Conservation (phyloP, 75 land plant genomes). For the Chamaecyparis obtusa region DNA sequence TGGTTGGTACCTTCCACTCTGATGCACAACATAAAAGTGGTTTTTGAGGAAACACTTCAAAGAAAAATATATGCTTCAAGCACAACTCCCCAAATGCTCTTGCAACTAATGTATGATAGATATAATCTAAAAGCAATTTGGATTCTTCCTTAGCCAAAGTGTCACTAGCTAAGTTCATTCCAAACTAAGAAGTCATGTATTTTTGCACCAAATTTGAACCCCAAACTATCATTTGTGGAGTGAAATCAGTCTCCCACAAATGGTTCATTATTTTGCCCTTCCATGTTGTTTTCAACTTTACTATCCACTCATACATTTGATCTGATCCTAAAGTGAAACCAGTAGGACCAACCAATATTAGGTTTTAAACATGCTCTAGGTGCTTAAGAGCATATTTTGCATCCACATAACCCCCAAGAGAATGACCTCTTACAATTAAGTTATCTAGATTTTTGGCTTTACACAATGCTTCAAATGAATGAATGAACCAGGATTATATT, state of each 20-base stretch:
- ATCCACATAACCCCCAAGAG: constrained; percentile 97
- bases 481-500: constrained; percentile 97
- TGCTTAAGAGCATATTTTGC: constrained; percentile 98
- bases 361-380: constrained; percentile 91
- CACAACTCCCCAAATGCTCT: constrained; percentile 98
- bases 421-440: constrained; percentile 94
- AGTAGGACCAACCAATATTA: constrained; percentile 93
- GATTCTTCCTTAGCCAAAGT: constrained; percentile 69
- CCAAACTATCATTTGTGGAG: constrained; percentile 85
- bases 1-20: constrained; percentile 95
- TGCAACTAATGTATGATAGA: constrained; percentile 90
- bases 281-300: constrained; percentile 82
- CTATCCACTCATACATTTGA: constrained; percentile 55
- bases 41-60: constrained; percentile 88
- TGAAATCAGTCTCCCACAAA: constrained; percentile 95
- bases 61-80: constrained; percentile 91
- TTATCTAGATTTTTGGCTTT: constrained; percentile 87
- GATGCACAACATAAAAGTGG: constrained; percentile 87
- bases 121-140: constrained; percentile 87
- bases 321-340: constrained; percentile 88
- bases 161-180: constrained; percentile 49
- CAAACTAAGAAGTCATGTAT: constrained; percentile 83
- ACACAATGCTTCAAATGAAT: constrained; percentile 98
- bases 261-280: constrained; percentile 80
- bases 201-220: constrained; percentile 81